These are phyloP conservation scores for Mycena venus DNA, from an alignment of 768 basidiomycete species.

Conservation along the genomic window DNA sequence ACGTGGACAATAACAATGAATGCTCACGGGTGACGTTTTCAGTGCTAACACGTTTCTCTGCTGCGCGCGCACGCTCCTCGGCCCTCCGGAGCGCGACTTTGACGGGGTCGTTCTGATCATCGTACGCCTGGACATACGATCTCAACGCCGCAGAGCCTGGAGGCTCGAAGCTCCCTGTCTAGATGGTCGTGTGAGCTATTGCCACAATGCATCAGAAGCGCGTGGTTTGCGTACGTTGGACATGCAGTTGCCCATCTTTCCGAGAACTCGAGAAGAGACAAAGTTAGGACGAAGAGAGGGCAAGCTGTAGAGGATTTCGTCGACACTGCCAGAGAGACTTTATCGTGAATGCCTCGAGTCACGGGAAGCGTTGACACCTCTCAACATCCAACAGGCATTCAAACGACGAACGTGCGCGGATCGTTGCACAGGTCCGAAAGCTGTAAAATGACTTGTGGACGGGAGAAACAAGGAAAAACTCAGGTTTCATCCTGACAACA, in stretches of 20 bases:
- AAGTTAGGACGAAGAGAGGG: background rate
- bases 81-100: conserved; percentile 14
- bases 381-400: conserved; percentile 6
- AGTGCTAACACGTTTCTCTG: conserved; percentile 18
- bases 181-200: conserved; percentile 32
- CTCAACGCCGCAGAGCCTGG: conserved; percentile 29
- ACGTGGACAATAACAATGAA: background rate
- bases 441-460: background rate
- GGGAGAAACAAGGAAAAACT: background rate
- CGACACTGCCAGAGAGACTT: background rate
- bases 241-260: conserved; percentile 38
- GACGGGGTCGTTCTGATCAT: conserved; percentile 26
- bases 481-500: background rate
- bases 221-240: conserved; percentile 24
- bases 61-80: conserved; percentile 8
- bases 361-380: conserved; percentile 7
- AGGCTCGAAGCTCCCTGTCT: conserved; percentile 35
- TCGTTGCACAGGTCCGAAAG: no score
- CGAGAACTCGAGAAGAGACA: background rate
- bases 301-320: background rate
- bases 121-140: background rate
- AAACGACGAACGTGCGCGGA: conserved; percentile 22
- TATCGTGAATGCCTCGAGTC: background rate
- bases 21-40: background rate
- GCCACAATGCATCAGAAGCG: background rate